Evolutionary conservation across 495 filamentous ascomycete genomes (phyloP).

Genomic region (Choiromyces venosus): DNA sequence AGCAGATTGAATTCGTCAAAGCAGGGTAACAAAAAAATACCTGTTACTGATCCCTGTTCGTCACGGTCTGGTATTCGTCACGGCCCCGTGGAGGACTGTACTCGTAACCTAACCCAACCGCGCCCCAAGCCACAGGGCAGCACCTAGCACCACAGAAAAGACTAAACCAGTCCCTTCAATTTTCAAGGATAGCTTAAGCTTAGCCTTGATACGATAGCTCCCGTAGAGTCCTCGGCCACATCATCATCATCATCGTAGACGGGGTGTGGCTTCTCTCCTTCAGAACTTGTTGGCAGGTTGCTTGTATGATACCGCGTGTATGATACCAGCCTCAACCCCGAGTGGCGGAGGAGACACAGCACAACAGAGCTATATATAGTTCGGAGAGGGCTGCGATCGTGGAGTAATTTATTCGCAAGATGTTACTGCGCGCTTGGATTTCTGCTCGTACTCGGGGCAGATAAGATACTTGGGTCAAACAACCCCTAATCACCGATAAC

Average conservation of each 20-base stretch:
- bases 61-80: too few species aligned
- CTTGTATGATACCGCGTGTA: too few species aligned
- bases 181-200: not conserved
- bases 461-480: not conserved
- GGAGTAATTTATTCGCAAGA: not conserved
- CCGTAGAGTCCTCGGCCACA: not conserved
- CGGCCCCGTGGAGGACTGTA: too few species aligned
- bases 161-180: not conserved
- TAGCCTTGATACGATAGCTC: not conserved
- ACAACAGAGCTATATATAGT: not conserved
- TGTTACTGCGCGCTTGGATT: too few species aligned
- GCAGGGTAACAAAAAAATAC: too few species aligned
- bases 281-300: not conserved
- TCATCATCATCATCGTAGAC: too few species aligned
- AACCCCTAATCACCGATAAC: not conserved
- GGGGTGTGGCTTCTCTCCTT: not conserved
- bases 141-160: not conserved
- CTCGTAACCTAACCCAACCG: too few species aligned
- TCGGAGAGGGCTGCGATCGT: not conserved
- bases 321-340: not conserved
- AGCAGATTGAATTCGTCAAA: too few species aligned
- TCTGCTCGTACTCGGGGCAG: too few species aligned
- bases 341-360: not conserved
- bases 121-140: too few species aligned
- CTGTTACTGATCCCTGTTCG: too few species aligned